Percentiles rank a stretch among this genome's conserved stretches.
Evolutionary conservation across 192 early-diverging fungal species (phyloP).

Genomic region (Phlyctochytrium arcticum): DNA sequence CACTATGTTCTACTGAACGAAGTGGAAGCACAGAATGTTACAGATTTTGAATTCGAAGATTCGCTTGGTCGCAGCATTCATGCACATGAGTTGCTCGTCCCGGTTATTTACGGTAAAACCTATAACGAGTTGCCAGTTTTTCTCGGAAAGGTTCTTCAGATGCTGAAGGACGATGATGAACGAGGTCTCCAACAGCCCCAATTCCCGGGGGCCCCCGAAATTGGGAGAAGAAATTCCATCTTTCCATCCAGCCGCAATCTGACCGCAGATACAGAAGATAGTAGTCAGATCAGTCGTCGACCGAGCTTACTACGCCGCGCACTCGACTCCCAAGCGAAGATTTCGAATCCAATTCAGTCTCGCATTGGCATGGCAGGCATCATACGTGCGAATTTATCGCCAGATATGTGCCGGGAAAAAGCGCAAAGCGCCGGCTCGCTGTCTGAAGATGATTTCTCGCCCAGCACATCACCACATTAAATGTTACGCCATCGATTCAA

Average conservation of each 20-base stretch:
- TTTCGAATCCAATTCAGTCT: too few relatives aligned
- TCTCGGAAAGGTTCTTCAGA: not conserved
- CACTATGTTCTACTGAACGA: slow-evolving; percentile 23
- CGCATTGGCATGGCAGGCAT: not conserved
- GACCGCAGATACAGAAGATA: slow-evolving; percentile 5
- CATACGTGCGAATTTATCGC: not conserved
- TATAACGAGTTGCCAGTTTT: slow-evolving; percentile 12
- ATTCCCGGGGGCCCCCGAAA: not conserved
- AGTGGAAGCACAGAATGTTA: slow-evolving; percentile 9
- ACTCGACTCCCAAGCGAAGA: not conserved
- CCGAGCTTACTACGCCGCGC: not conserved
- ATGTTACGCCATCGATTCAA: too few relatives aligned
- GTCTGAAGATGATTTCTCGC: not conserved
- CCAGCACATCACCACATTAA: not conserved
- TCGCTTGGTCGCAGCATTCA: slow-evolving; percentile 18
- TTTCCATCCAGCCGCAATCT: slow-evolving; percentile 6
- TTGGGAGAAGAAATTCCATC: not conserved
- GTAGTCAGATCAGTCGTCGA: not conserved
- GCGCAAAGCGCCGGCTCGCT: not conserved
- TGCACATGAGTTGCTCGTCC: slow-evolving; percentile 24
- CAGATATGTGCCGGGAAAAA: not conserved
- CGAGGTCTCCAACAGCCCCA: not conserved
- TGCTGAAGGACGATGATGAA: slow-evolving; percentile 16
- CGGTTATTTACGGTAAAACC: slow-evolving; percentile 16
- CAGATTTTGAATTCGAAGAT: slow-evolving; percentile 22